A percentile compares a stretch with the other conserved stretches of the same genome.
Evolutionary conservation across 75 land plant genomes (phyloP).

Genomic region (Pinus tabuliformis): DNA sequence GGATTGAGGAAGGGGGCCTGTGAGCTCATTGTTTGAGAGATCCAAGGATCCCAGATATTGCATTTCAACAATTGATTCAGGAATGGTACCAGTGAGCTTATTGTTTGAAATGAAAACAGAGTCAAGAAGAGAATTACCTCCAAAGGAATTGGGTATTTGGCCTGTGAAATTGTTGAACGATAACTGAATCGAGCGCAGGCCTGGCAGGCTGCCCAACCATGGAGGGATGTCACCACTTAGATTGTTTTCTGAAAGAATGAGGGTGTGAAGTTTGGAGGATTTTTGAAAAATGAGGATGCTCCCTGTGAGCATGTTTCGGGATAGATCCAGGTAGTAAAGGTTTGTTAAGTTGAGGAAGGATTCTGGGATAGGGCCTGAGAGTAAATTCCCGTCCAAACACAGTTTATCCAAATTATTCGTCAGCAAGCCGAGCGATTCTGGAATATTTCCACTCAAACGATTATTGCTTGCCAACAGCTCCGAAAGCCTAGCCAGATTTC

Average conservation of each 20-base stretch:
- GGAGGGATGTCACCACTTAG: constrained; percentile 15
- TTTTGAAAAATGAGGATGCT: constrained; percentile 24
- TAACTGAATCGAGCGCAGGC: neutral
- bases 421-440: constrained; percentile 13
- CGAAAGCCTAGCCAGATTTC: neutral
- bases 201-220: constrained; percentile 4
- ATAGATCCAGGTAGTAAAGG: constrained; percentile 36
- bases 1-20: constrained; percentile 9
- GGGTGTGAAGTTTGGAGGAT: constrained; percentile 17
- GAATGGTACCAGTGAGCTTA: constrained; percentile 19
- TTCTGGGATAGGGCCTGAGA: constrained; percentile 30
- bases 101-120: constrained; percentile 13
- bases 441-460: constrained; percentile 4
- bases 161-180: constrained; percentile 14
- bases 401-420: constrained; percentile 10
- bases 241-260: constrained; percentile 18
- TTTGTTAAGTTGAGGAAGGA: constrained; percentile 22
- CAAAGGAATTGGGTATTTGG: neutral
- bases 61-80: neutral
- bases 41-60: constrained; percentile 14
- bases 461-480: neutral
- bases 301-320: constrained; percentile 33
- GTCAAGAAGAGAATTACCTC: neutral
- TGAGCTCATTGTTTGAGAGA: constrained; percentile 16
- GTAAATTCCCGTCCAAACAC: constrained; percentile 25